A percentile compares a stretch with the other conserved stretches of the same genome.
phyloP scores from a whole-genome alignment of 441 rosid genomes.

The Gossypium gossypioides region DNA sequence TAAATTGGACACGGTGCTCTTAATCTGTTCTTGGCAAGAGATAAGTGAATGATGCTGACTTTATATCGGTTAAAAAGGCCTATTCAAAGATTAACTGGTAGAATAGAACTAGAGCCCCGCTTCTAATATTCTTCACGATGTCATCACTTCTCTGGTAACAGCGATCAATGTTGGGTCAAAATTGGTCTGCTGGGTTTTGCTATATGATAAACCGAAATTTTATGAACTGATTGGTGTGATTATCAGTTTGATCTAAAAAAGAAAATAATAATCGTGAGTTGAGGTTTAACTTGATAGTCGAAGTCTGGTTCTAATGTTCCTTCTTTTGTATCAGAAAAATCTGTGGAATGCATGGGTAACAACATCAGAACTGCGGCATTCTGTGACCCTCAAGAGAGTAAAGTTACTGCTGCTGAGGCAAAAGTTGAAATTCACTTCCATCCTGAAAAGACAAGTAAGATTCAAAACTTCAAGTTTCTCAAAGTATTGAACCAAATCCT shows the following conservation, averaged over 20 bases:
- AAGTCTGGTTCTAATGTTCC: not conserved
- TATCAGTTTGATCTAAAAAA: not conserved
- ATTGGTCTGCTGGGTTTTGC: not conserved
- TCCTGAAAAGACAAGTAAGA: constrained; percentile 56
- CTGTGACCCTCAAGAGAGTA: constrained; percentile 51
- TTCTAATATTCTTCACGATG: not conserved
- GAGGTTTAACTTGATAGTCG: not conserved
- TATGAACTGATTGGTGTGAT: not conserved
- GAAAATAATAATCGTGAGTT: not conserved
- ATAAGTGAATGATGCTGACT: not conserved
- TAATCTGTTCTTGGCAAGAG: not conserved
- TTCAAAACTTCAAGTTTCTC: constrained; percentile 12
- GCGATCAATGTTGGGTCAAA: not conserved
- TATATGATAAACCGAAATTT: not conserved
- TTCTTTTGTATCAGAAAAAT: constrained; percentile 38
- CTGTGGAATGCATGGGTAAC: constrained; percentile 67
- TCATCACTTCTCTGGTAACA: not conserved
- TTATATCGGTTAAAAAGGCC: not conserved
- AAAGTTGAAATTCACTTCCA: constrained; percentile 52
- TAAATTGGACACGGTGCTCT: not conserved
- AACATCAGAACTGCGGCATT: constrained; percentile 48
- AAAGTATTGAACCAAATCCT: not conserved
- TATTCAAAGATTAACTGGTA: not conserved
- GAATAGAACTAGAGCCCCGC: not conserved
- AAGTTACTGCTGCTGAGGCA: constrained; percentile 55